Conservation (phyloP, 2,329 filamentous ascomycete genomes). For the Claviceps spartinae region DNA sequence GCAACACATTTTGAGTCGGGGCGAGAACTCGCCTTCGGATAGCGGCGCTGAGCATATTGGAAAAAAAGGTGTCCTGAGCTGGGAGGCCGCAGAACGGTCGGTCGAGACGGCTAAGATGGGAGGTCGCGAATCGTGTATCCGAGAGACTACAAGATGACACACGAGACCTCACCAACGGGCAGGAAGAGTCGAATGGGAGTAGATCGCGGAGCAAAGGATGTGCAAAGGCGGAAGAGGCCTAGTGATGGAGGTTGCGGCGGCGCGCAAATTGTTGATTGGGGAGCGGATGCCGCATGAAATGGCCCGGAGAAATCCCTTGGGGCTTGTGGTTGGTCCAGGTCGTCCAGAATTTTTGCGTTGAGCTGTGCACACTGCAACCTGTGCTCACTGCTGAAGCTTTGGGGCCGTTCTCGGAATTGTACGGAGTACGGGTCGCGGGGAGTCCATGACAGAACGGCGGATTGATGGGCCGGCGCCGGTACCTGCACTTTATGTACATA, state of each 20-base stretch:
- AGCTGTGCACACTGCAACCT: constrained; percentile 18
- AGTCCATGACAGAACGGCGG: background rate
- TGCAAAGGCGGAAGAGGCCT: constrained; percentile 4
- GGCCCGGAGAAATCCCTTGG: constrained; percentile 22
- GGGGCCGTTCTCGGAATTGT: constrained; percentile 16
- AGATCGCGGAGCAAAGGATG: constrained; percentile 8
- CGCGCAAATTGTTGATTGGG: constrained; percentile 20
- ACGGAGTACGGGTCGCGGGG: background rate
- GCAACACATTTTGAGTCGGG: constrained; percentile 34
- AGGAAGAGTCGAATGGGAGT: constrained; percentile 4
- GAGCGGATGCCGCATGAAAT: constrained; percentile 15
- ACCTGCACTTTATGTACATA: background rate
- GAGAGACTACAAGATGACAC: background rate
- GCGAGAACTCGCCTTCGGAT: constrained; percentile 48
- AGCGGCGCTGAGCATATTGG: constrained; percentile 47
- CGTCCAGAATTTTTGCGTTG: constrained; percentile 29
- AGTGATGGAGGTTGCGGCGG: constrained; percentile 4
- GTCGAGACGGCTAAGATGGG: constrained; percentile 10
- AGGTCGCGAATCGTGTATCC: constrained; percentile 1
- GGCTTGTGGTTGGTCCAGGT: constrained; percentile 16
- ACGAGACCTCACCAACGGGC: constrained; percentile 1
- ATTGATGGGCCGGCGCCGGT: background rate
- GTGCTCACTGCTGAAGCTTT: constrained; percentile 16
- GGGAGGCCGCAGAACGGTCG: constrained; percentile 4
- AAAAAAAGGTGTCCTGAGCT: constrained; percentile 18